Base-by-base conservation (phyloP, 352 stramenopile species). In the Pythium myriotylum region DNA sequence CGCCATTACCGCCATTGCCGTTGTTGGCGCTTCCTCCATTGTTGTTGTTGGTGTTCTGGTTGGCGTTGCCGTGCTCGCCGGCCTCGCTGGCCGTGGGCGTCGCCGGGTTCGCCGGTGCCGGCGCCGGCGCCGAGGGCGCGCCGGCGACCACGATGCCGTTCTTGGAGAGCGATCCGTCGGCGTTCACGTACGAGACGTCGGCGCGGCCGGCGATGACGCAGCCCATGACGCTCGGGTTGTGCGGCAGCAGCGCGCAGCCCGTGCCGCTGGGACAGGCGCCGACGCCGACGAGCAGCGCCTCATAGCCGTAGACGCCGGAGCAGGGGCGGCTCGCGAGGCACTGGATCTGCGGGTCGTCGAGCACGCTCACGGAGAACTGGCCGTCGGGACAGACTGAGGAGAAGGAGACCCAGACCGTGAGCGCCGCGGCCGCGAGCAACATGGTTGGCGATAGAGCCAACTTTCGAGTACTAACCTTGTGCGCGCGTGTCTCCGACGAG, bases 131-230 rank as follows among this genome's bases (percentile, higher is more conserved):
- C 32, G 27, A 62, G 19, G 64, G 57, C 37, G 64, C 51, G 19
- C 52, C 57, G 35, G 65, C 9, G 47, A 78, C 67, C 9, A 69
- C 24, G 22, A 74, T 74, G 46, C 81, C 81, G 63, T 74, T 70
- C 39, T 76, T 73, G 8, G 75, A 79, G 29, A 91, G 65, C 59
- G 79, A 74, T 56, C 79, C 81, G 68, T 92, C 83, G 17, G 70
- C 69, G 48, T 92, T 89, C 17, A 92, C 79, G 55, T 90, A 92
- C 27, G 77, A 72, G 48, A 92, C 72, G 56, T 89, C 81, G 14
- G 56, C 50, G 37, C 78, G 81, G 2, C 79, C 79, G 2, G 59
- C 47, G 9, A 65, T 19, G 1, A 88, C 81, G 56, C 83, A 92
- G 59, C 77, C 79, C 83, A 92, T 92, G 56, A 90, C 83, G 13